A percentile compares a stretch with the other conserved stretches of the same genome.
These are phyloP conservation scores for Euclidium syriacum DNA, from an alignment of 345 rosid genomes.

Conservation along the genomic window DNA sequence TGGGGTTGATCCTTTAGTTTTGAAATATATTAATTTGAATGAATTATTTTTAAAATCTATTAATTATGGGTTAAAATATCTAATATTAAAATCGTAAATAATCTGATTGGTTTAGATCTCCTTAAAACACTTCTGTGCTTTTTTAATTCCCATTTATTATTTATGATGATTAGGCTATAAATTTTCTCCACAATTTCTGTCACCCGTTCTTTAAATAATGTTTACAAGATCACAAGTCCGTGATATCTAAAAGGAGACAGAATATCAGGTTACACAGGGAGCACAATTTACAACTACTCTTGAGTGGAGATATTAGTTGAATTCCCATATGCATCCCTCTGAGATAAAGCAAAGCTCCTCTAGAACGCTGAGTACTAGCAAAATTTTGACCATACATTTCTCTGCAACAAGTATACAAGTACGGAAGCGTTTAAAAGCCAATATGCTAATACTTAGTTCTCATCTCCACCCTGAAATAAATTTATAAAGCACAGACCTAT, in stretches of 20 bases:
- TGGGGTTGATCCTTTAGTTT: too few species aligned
- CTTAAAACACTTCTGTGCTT: too few species aligned
- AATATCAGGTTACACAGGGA: slow-evolving; percentile 15
- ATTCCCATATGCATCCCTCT: slow-evolving; percentile 71
- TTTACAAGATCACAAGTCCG: slow-evolving; percentile 60
- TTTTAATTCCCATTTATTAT: too few species aligned
- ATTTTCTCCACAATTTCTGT: slow-evolving; percentile 98
- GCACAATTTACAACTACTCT: slow-evolving; percentile 1
- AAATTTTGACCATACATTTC: slow-evolving; percentile 76
- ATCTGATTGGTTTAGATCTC: too few species aligned
- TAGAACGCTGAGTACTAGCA: slow-evolving; percentile 51
- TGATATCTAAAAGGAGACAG: slow-evolving; percentile 63
- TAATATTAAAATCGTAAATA: too few species aligned
- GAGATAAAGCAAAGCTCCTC: slow-evolving; percentile 50
- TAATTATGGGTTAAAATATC: too few species aligned
- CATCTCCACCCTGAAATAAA: slow-evolving; percentile 68
- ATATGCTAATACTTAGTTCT: slow-evolving; percentile 63
- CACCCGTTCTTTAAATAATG: slow-evolving; percentile 86
- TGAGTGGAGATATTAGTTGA: slow-evolving; percentile 2
- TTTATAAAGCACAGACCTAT: not conserved
- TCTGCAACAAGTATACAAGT: slow-evolving; percentile 89
- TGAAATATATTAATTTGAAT: too few species aligned
- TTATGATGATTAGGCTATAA: slow-evolving; percentile 96
- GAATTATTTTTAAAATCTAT: too few species aligned
- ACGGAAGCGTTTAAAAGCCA: slow-evolving; percentile 96